Evolutionary conservation across 1,284 basidiomycete genomes (phyloP), one percentile per base, ranked within the genome.

Genomic region (Rhodotorula sp.): DNA sequence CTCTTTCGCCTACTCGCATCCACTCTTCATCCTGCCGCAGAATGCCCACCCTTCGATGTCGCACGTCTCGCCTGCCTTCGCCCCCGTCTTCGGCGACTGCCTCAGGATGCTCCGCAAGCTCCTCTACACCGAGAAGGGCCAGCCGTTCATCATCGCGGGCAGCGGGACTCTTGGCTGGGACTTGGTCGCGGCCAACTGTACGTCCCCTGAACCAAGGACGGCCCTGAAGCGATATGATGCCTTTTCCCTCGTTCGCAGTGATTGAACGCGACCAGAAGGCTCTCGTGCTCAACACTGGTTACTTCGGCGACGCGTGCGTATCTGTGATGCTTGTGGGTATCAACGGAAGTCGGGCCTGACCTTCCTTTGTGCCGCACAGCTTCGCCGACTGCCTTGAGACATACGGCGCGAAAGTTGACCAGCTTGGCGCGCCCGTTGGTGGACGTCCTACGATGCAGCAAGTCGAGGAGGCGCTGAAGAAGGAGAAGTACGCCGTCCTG

Each of bases 161-260:
- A 91, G 89, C 60, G 94, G 94, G n/a, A 98, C 94, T 4, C 83
- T 98, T 50, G 94, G 94, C 46, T 96, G 94, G 85, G 89, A 74
- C 58, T 75, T 89, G 86, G 88, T 91, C 51, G 87, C 88, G 0
- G 85, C 90, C 37, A 96, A 97, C 80, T 84, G 64, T 65, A 7
- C 26, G 64, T 60, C 20, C 4, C 16, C 7, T 51, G 13, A 4
- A 15, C 4, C 6, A 13, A 13, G 15, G 3, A 18, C 9, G 37
- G 8, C 10, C 6, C 5, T 7, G 4, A 47, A 30, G 26, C 40
- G 37, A 26, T 44, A n/a, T 31, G 9, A 16, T 13, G 34, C 44
- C 15, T 2, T 26, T 1, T 26, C 28, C n/a, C 37, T 9, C 13
- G 15, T 28, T 4, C 34, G 13, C 59, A 65, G 64, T 96, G 56